Evolutionary conservation across 2,329 filamentous ascomycete species (phyloP).

Genomic region (Xenosphaeropsis pyriputrescens): DNA sequence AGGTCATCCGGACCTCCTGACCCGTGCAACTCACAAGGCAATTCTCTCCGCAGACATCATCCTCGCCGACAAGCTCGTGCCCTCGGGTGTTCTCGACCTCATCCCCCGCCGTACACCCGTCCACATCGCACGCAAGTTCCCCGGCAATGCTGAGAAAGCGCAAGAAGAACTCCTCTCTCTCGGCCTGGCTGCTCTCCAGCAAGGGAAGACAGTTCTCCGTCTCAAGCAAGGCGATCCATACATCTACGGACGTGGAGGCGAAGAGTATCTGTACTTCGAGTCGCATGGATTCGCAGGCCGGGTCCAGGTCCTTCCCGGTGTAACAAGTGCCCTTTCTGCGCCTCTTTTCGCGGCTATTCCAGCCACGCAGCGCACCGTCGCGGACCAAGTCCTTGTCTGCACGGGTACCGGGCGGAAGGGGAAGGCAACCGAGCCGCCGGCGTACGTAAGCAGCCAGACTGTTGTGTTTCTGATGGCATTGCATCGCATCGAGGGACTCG

Average conservation of each 20-base stretch:
- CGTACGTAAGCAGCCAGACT: constrained; percentile 62
- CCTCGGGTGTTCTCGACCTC: constrained; percentile 71
- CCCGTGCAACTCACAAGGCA: constrained; percentile 64
- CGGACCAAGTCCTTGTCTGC: constrained; percentile 90
- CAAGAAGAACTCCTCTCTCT: constrained; percentile 78
- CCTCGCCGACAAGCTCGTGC: constrained; percentile 75
- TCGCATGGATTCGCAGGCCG: constrained; percentile 49
- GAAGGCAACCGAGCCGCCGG: constrained; percentile 64
- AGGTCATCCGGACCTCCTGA: constrained; percentile 83
- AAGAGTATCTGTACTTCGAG: constrained; percentile 79
- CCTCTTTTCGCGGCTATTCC: constrained; percentile 83
- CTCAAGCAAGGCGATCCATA: constrained; percentile 97
- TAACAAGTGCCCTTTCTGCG: constrained; percentile 77
- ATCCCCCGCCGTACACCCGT: constrained; percentile 82
- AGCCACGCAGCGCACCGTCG: constrained; percentile 74
- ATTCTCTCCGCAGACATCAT: constrained; percentile 65
- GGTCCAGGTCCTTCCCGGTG: constrained; percentile 66
- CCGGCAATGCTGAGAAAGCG: constrained; percentile 86
- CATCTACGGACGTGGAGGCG: constrained; percentile 86
- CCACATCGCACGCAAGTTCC: constrained; percentile 92
- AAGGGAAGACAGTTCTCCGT: constrained; percentile 67
- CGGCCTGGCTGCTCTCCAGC: constrained; percentile 45
- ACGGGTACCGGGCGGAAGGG: constrained; percentile 92
- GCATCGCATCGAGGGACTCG: constrained; percentile 64
- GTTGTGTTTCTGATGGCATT: constrained; percentile 93